Conservation (phyloP, 805 yeast species). For the Monosporozyma yasuniensis region DNA sequence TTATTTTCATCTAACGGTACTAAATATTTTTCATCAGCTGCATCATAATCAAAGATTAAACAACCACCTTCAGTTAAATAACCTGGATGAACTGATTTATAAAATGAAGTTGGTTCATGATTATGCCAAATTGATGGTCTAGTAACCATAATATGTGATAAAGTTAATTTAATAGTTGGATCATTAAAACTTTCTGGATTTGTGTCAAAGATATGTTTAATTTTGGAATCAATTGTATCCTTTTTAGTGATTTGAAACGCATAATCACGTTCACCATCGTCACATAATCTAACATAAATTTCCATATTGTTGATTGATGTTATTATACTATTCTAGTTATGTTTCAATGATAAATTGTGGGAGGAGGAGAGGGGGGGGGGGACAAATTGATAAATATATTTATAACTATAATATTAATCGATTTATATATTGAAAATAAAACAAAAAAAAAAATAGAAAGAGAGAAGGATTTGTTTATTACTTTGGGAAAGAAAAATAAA, state of each 20-base stretch:
- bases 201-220: slow-evolving; percentile 43
- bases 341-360: too few relatives aligned
- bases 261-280: slow-evolving; percentile 79
- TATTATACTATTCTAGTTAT: too few relatives aligned
- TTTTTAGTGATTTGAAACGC: slow-evolving; percentile 65
- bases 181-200: not conserved
- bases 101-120: slow-evolving; percentile 54
- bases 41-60: slow-evolving; percentile 54
- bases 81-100: slow-evolving; percentile 55
- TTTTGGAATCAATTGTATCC: slow-evolving; percentile 51
- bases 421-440: too few relatives aligned
- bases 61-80: slow-evolving; percentile 77
- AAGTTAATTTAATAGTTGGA: slow-evolving; percentile 8
- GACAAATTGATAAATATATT: too few relatives aligned
- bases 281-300: slow-evolving; percentile 69
- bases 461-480: too few relatives aligned
- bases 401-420: too few relatives aligned
- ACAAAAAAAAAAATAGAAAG: too few relatives aligned
- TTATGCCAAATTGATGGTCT: slow-evolving; percentile 74
- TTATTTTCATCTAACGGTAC: slow-evolving; percentile 41
- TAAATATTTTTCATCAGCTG: slow-evolving; percentile 40
- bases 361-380: too few relatives aligned
- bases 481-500: too few relatives aligned
- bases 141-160: slow-evolving; percentile 54
- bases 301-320: slow-evolving; percentile 24